phyloP scores from a whole-genome alignment of 2,329 filamentous ascomycete genomes.

The Helicocarpus griseus region DNA sequence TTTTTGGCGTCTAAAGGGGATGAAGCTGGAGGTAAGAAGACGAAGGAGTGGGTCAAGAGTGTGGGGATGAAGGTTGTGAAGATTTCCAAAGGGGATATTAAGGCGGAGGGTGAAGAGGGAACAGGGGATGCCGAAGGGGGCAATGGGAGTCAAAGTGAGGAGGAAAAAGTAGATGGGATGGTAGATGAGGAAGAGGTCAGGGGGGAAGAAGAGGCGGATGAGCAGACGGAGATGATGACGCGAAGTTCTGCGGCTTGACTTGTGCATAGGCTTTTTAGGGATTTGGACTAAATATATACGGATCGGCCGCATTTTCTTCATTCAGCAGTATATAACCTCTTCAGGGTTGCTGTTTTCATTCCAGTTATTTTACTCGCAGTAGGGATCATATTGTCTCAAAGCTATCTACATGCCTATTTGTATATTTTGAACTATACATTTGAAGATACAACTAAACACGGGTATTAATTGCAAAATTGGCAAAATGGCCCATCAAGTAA shows the following conservation, averaged over 20 bases:
- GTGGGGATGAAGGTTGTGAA: not conserved
- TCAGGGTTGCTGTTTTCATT: no score
- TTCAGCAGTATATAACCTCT: no score
- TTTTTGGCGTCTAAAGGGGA: not conserved
- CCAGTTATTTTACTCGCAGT: no score
- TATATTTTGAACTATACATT: no score
- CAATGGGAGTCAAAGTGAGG: not conserved
- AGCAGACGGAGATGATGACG: not conserved
- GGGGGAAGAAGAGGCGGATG: not conserved
- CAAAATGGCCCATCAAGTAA: no score
- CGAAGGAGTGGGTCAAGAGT: slow-evolving; percentile 3
- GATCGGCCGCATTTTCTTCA: no score
- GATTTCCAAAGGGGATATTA: not conserved
- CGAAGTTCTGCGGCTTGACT: not conserved
- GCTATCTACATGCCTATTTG: no score
- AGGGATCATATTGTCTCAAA: no score
- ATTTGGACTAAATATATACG: not conserved
- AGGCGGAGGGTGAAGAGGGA: not conserved
- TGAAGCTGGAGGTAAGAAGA: not conserved
- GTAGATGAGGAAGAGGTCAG: not conserved
- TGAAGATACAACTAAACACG: no score
- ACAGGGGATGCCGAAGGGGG: not conserved
- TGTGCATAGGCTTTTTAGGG: not conserved
- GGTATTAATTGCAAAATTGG: no score
- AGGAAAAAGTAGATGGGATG: not conserved